Evolutionary conservation across 257 asterid genomes (phyloP), one percentile per base, ranked within the genome.

Genomic region (Petunia axillaris): DNA sequence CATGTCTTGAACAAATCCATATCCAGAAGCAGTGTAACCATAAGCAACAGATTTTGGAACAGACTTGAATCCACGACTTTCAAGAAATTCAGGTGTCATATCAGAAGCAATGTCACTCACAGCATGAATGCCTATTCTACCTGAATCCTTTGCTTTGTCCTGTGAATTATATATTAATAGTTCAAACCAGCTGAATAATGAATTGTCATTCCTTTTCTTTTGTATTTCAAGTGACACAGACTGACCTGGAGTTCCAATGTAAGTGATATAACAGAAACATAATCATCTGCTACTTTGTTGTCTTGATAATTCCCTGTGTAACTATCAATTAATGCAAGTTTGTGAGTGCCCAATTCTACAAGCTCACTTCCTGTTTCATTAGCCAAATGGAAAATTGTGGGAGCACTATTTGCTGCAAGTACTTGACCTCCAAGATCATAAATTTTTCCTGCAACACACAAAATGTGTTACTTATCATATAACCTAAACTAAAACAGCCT

Each of bases 401-500:
- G 98, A 35, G 98, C 93, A 82, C 98, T 92, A 81, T 89, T 91
- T 4, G 96, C 96, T 14, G 98, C 96, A 39, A 93, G 95, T 41
- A 93, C 98, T 85, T 93, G 97, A 44, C 97, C 98, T 67, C 98
- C 97, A 38, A 93, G 98, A 84, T 93, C 98, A 81, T 93, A 93
- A 44, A 88, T 64, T 44, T 6, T 48, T 48, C 53, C 53, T 48
- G 53, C 53, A 48, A 48, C 53, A 48, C 8, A 48, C 53, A 48
- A 48, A 48, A 48, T 48, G 8, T 6, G 6, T 48, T 48, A 48
- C 10, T 1, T 48, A 6, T 48, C 6, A 48, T 9, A 5, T 8
- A 48, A 48, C 8, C 53, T 48, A 5, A 48, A 48, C 53, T 48
- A 48, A 48, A 48, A 48, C 6, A 48, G 8, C 53, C 53, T 48